Conservation (phyloP, 140 eudicot genomes). For the Stevia rebaudiana region DNA sequence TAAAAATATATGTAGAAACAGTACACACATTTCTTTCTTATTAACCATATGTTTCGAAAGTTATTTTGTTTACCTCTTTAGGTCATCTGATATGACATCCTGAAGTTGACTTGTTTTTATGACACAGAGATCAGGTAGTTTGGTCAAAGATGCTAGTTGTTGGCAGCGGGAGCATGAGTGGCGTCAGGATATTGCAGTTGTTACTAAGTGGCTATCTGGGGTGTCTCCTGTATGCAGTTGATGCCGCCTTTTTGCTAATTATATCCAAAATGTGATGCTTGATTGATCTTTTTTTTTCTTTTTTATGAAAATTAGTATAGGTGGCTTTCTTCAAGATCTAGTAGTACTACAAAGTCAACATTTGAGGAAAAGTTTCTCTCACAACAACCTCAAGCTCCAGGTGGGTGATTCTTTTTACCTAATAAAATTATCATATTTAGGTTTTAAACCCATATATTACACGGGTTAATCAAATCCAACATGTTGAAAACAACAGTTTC, state of each 20-base stretch:
- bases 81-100: neutral
- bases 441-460: too few relatives aligned
- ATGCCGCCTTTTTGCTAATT: conserved; percentile 19
- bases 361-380: conserved; percentile 91
- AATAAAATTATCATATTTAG: too few relatives aligned
- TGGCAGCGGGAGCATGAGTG: conserved; percentile 96
- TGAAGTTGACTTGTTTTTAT: conserved; percentile 24
- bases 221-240: conserved; percentile 72
- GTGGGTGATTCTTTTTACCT: conserved; percentile 22
- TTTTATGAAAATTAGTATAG: conserved; percentile 57
- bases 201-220: conserved; percentile 96
- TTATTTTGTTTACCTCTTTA: conserved; percentile 6
- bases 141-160: conserved; percentile 83
- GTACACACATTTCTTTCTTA: neutral
- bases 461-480: too few relatives aligned
- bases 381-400: conserved; percentile 87
- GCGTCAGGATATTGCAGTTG: conserved; percentile 98
- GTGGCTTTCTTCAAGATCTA: conserved; percentile 91
- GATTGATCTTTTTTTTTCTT: conserved; percentile 16
- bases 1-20: neutral
- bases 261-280: conserved; percentile 1
- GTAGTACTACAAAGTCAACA: conserved; percentile 59
- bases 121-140: conserved; percentile 62
- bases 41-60: conserved; percentile 3
- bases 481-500: too few relatives aligned